Evolutionary conservation across 148 eudicot genomes (phyloP).

Genomic region (Heliamphora exappendiculata): DNA sequence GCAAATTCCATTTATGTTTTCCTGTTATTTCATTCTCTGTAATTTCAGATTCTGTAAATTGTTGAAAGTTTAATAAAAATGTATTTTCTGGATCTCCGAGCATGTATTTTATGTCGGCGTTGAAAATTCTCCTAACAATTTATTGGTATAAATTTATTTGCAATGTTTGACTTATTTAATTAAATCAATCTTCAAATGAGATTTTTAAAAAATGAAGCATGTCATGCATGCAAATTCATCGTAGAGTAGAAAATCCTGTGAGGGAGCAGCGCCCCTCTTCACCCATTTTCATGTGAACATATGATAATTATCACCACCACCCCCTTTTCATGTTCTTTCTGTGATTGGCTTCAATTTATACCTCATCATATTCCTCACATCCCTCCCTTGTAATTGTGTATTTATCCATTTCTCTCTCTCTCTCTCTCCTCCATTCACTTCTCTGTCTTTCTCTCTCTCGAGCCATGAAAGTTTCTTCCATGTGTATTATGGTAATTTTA

Average conservation of each 20-base stretch:
- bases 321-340: slow-evolving; percentile 16
- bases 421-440: background rate
- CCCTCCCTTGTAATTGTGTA: no score
- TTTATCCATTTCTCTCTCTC: slow-evolving; percentile 4
- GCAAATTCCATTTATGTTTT: no score
- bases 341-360: slow-evolving; percentile 43
- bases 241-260: slow-evolving; percentile 19
- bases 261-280: background rate
- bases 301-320: background rate
- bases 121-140: no score
- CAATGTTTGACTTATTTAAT: no score
- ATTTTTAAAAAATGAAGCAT: no score
- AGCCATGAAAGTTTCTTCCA: slow-evolving; percentile 18
- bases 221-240: background rate
- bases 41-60: no score
- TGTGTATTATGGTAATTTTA: background rate
- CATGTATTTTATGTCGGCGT: no score
- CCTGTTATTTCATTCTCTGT: no score
- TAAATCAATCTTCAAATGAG: no score
- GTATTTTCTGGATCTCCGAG: no score
- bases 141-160: no score
- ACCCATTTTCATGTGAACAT: slow-evolving; percentile 29
- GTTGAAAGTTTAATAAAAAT: no score
- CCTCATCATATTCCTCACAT: background rate
- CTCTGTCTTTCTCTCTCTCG: background rate